phyloP scores from a whole-genome alignment of 1,139 yeast genomes.

The Scheffersomyces quercinus region DNA sequence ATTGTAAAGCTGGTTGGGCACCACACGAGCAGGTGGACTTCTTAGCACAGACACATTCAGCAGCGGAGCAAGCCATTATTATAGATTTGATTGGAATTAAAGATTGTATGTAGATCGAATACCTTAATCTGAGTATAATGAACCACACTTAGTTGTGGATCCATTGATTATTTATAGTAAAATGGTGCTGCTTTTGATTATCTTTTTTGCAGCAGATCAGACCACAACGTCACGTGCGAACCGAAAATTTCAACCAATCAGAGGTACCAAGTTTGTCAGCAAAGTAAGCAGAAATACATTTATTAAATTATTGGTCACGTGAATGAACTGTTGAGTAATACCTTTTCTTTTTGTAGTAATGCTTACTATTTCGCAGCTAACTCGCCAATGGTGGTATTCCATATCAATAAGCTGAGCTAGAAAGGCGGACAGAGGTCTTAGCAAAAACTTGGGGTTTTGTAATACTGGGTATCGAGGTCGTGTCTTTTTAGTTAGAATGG shows the following conservation, averaged over 20 bases:
- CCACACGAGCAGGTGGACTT: slow-evolving; percentile 55
- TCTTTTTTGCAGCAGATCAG: not conserved
- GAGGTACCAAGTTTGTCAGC: slow-evolving; percentile 7
- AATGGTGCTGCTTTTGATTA: not conserved
- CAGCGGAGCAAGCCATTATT: slow-evolving; percentile 44
- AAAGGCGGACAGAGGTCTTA: no score
- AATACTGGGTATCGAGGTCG: no score
- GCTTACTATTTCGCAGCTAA: no score
- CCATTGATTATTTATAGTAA: not conserved
- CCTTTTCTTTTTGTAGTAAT: no score
- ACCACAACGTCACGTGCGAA: slow-evolving; percentile 1
- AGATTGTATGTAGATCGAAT: not conserved
- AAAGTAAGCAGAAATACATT: not conserved
- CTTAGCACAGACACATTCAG: slow-evolving; percentile 49
- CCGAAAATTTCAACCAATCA: slow-evolving; percentile 6
- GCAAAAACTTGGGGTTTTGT: no score
- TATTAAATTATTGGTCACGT: no score
- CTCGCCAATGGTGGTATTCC: no score
- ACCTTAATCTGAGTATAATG: no score
- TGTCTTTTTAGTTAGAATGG: no score
- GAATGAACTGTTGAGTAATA: no score
- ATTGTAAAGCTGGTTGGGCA: slow-evolving; percentile 46
- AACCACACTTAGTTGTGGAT: not conserved
- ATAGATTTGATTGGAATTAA: not conserved
- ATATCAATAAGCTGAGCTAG: no score